Evolutionary conservation across 2,329 filamentous ascomycete genomes (phyloP), one percentile per base, ranked within the genome.

Genomic region (Trichoderma simmonsii): DNA sequence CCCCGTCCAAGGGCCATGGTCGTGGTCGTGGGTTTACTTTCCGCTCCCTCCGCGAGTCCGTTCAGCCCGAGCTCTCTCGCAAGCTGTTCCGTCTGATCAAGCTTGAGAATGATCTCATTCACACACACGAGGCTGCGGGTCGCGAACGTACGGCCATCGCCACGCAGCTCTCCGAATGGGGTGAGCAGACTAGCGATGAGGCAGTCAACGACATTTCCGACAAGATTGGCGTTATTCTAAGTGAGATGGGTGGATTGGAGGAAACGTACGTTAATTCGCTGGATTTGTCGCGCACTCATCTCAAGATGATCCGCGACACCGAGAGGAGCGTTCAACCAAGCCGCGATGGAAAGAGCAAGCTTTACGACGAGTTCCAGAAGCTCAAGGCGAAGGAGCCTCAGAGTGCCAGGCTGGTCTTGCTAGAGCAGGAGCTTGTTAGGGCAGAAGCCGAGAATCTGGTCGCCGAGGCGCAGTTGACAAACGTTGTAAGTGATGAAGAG

Each of bases 361-460:
- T 98, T 74, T 87, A 91, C 72, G 95, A 98, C 79, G 95, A 99
- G 82, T 97, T 99, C 77, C 91, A 93, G 76, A 93, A 91, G 83
- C 84, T 98, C 77, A 98, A 97, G 86, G 88, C 92, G 82, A 98
- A 96, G 85, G 96, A 98, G 83, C 94, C 95, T 7, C 89, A 92
- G 79, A 97, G 92, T 79, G 87, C 93, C 34, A 93, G 90, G 80
- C 85, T 98, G 70, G 90, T 94, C 43, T 92, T 92, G 26, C 87
- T 98, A 69, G 96, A 99, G 85, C 96, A 99, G 85, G 96, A 98
- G 85, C 90, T 99, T 68, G 95, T 99, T 68, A 88, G 96, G 75
- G 95, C 95, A 28, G 96, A 99, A 86, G 96, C 96, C 3, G 95
- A 98, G 85, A 97, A 94, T 78, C 84, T 99, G 72, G 96, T 99